These are phyloP conservation scores for Helicocarpus griseus DNA, from an alignment of 2,329 filamentous ascomycete genomes.

Conservation along the genomic window DNA sequence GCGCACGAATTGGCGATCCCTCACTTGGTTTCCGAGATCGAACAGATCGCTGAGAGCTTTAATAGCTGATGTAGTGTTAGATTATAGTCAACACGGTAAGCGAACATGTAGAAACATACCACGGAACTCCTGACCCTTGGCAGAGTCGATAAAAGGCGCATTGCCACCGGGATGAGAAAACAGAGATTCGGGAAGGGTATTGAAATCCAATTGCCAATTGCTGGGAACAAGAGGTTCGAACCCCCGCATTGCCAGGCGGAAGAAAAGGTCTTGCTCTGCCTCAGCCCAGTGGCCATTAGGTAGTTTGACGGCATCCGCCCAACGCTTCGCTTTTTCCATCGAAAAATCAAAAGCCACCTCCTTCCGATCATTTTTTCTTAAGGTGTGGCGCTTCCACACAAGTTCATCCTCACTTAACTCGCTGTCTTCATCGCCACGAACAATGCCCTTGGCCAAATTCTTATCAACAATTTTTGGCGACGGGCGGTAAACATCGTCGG, in stretches of 20 bases:
- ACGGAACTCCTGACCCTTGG: conserved; percentile 35
- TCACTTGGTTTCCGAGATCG: conserved; percentile 40
- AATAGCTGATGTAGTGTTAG: conserved; percentile 29
- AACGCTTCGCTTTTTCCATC: conserved; percentile 24
- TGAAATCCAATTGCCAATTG: conserved; percentile 45
- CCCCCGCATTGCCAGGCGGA: conserved; percentile 46
- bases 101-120: conserved; percentile 21
- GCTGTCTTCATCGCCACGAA: conserved; percentile 11
- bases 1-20: conserved; percentile 38
- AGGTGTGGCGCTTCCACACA: conserved; percentile 8
- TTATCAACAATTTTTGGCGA: conserved; percentile 9
- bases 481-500: conserved; percentile 5
- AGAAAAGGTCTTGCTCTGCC: conserved; percentile 44
- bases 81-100: neutral
- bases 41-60: conserved; percentile 43
- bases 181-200: conserved; percentile 42
- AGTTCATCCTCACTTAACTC: conserved; percentile 12
- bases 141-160: conserved; percentile 37
- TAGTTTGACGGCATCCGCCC: conserved; percentile 29
- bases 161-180: conserved; percentile 35
- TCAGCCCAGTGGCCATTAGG: conserved; percentile 40
- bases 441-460: conserved; percentile 6
- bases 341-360: conserved; percentile 21
- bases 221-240: conserved; percentile 46
- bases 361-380: conserved; percentile 16